Evolutionary conservation across 176 grass and related monocot species (phyloP).

Genomic region (Themeda triandra): DNA sequence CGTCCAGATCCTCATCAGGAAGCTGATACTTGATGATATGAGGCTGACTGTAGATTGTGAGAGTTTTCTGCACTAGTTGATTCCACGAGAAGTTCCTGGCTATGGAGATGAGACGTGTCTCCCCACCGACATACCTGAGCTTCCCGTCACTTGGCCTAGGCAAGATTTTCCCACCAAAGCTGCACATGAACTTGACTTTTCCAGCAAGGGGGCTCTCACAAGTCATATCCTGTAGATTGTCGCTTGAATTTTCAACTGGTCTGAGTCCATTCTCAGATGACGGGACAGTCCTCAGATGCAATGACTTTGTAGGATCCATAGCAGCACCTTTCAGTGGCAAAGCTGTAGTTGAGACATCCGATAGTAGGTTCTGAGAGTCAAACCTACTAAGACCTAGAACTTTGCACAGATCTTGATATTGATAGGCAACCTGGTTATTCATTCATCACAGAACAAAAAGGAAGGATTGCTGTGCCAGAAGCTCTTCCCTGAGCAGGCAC

Average conservation of each 20-base stretch:
- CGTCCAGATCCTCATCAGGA: slow-evolving; percentile 92
- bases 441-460: not conserved
- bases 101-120: slow-evolving; percentile 75
- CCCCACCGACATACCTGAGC: slow-evolving; percentile 85
- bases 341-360: slow-evolving; percentile 40
- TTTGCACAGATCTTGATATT: slow-evolving; percentile 51
- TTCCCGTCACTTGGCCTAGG: slow-evolving; percentile 85
- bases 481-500: not conserved
- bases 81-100: slow-evolving; percentile 55
- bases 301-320: slow-evolving; percentile 35
- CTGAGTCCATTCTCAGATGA: slow-evolving; percentile 42
- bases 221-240: slow-evolving; percentile 34
- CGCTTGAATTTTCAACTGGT: slow-evolving; percentile 30
- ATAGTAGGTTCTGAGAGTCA: slow-evolving; percentile 36
- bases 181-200: slow-evolving; percentile 91
- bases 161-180: slow-evolving; percentile 93
- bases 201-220: slow-evolving; percentile 50
- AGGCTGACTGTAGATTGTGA: slow-evolving; percentile 65
- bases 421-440: slow-evolving; percentile 35
- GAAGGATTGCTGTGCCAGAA: not conserved
- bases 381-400: slow-evolving; percentile 49
- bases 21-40: slow-evolving; percentile 97
- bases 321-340: slow-evolving; percentile 21
- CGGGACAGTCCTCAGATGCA: not conserved
- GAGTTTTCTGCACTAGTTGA: slow-evolving; percentile 69